Evolutionary conservation across 1,284 basidiomycete genomes (phyloP).

Genomic region (Quambalaria eucalypti): DNA sequence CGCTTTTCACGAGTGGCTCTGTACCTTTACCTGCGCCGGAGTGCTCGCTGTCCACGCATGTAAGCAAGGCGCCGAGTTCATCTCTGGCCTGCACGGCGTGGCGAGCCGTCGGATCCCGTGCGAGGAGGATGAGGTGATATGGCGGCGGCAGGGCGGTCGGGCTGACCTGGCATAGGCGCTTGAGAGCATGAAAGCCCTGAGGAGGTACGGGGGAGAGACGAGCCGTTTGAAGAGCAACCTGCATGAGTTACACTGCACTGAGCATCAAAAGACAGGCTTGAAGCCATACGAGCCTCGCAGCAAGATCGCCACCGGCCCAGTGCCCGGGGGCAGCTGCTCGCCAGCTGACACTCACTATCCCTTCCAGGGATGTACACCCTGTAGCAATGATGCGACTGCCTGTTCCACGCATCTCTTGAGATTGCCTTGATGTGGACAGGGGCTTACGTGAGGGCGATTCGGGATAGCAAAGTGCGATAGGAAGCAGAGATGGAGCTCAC

Average conservation of each 20-base stretch:
- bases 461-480: background rate
- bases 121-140: background rate
- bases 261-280: background rate
- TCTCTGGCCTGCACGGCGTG: background rate
- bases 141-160: background rate
- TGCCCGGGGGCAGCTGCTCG: background rate
- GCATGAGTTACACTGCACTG: background rate
- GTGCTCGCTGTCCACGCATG: background rate
- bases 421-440: background rate
- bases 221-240: background rate
- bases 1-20: background rate
- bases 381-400: background rate
- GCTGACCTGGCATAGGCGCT: background rate
- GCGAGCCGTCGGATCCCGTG: background rate
- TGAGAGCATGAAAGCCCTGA: background rate
- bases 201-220: background rate
- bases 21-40: no score
- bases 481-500: background rate
- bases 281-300: background rate
- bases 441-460: no score
- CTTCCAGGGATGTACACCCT: background rate
- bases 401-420: background rate
- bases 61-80: background rate
- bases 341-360: background rate
- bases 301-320: background rate